These are phyloP conservation scores for Pleurotus cornucopiae DNA, from an alignment of 768 basidiomycete species.

Conservation along the genomic window DNA sequence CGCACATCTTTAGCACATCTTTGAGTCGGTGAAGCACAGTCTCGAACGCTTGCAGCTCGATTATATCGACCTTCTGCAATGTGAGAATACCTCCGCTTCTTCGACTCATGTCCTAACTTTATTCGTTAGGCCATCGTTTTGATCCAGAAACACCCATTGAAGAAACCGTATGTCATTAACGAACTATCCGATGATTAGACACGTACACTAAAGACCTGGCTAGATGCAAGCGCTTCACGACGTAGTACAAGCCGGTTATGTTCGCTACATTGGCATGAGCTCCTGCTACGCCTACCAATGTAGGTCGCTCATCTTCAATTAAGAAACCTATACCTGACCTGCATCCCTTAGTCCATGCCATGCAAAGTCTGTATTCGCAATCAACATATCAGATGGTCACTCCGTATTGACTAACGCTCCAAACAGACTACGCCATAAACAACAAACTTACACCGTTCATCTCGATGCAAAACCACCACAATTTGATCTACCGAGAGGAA, in stretches of 20 bases:
- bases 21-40: slow-evolving; percentile 43
- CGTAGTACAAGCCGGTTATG: slow-evolving; percentile 40
- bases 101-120: not conserved
- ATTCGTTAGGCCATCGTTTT: slow-evolving; percentile 28
- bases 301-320: not conserved
- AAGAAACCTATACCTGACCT: not conserved
- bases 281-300: slow-evolving; percentile 31
- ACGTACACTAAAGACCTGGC: not conserved
- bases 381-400: not conserved
- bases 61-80: slow-evolving; percentile 57
- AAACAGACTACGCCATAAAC: slow-evolving; percentile 33
- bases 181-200: not conserved
- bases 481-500: slow-evolving; percentile 55
- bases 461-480: slow-evolving; percentile 64
- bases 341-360: slow-evolving; percentile 11
- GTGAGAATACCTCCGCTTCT: slow-evolving; percentile 17
- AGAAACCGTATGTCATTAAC: slow-evolving; percentile 20
- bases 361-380: slow-evolving; percentile 10
- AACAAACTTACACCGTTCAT: slow-evolving; percentile 51
- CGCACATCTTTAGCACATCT: slow-evolving; percentile 42
- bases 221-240: slow-evolving; percentile 47
- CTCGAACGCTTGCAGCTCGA: slow-evolving; percentile 53
- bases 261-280: slow-evolving; percentile 36
- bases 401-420: not conserved
- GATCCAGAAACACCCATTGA: slow-evolving; percentile 37